These are phyloP conservation scores for Kuraishia capsulata DNA, from an alignment of 805 yeast genomes.

Conservation along the genomic window DNA sequence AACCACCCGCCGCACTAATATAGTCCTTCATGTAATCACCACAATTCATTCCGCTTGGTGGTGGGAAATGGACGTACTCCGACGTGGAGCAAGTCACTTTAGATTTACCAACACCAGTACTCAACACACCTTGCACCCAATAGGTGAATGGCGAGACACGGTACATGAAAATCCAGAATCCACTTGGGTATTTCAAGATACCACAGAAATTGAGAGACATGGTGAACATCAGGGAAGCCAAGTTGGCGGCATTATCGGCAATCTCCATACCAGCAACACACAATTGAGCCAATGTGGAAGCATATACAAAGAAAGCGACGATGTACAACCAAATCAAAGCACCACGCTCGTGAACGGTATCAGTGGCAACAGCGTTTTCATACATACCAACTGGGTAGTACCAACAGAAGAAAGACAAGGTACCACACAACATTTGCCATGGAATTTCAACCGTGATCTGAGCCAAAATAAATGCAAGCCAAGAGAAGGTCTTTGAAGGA, in stretches of 20 bases:
- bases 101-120: constrained; percentile 45
- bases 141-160: constrained; percentile 65
- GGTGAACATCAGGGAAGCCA: constrained; percentile 48
- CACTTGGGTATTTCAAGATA: constrained; percentile 50
- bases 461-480: constrained; percentile 53
- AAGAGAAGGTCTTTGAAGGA: constrained; percentile 61
- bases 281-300: constrained; percentile 50
- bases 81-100: constrained; percentile 34
- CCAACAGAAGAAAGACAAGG: constrained; percentile 52
- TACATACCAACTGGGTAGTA: constrained; percentile 71
- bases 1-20: constrained; percentile 35
- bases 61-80: constrained; percentile 40
- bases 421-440: constrained; percentile 52
- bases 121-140: constrained; percentile 44
- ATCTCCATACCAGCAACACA: constrained; percentile 50
- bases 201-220: constrained; percentile 70
- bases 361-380: constrained; percentile 44
- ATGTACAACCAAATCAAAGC: constrained; percentile 35
- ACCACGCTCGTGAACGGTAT: constrained; percentile 41
- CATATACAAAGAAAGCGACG: constrained; percentile 40
- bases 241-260: constrained; percentile 56
- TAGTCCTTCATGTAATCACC: constrained; percentile 37
- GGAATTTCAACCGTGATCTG: constrained; percentile 62
- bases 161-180: constrained; percentile 80
- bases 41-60: constrained; percentile 52